These are phyloP conservation scores for Anthostomella pinea DNA, from an alignment of 2,329 filamentous ascomycete species.

Conservation along the genomic window DNA sequence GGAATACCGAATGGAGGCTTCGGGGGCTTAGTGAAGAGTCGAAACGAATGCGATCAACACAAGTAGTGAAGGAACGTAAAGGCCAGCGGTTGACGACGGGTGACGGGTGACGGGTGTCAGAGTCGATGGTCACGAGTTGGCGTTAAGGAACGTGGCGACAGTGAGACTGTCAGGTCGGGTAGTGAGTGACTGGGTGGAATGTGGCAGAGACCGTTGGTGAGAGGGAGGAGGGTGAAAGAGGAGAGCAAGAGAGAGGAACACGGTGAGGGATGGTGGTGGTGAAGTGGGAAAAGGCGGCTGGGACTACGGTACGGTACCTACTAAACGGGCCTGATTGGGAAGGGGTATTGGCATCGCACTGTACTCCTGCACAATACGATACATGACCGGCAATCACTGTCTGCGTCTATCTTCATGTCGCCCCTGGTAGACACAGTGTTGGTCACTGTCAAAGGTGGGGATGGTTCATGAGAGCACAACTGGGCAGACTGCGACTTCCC, in stretches of 20 bases:
- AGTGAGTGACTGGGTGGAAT: constrained; percentile 20
- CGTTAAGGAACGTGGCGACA: constrained; percentile 29
- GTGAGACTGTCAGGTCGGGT: constrained; percentile 15
- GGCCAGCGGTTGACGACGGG: constrained; percentile 21
- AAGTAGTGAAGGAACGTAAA: constrained; percentile 26
- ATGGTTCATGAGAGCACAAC: too few relatives aligned
- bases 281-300: constrained; percentile 5
- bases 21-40: constrained; percentile 13
- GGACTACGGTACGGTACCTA: too few relatives aligned
- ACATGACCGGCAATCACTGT: too few relatives aligned
- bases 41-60: constrained; percentile 33
- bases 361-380: too few relatives aligned
- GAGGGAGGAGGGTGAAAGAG: constrained; percentile 9
- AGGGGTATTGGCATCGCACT: too few relatives aligned
- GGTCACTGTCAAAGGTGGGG: too few relatives aligned
- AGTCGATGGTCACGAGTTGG: constrained; percentile 16
- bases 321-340: too few relatives aligned
- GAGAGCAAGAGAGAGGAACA: too few relatives aligned
- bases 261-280: constrained; percentile 1
- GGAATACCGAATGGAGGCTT: constrained; percentile 17
- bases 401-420: too few relatives aligned
- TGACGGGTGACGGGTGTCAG: constrained; percentile 10
- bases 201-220: constrained; percentile 10
- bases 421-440: too few relatives aligned
- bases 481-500: too few relatives aligned